Conservation (phyloP, 106 monocot genomes). For the Gastrodia elata region DNA sequence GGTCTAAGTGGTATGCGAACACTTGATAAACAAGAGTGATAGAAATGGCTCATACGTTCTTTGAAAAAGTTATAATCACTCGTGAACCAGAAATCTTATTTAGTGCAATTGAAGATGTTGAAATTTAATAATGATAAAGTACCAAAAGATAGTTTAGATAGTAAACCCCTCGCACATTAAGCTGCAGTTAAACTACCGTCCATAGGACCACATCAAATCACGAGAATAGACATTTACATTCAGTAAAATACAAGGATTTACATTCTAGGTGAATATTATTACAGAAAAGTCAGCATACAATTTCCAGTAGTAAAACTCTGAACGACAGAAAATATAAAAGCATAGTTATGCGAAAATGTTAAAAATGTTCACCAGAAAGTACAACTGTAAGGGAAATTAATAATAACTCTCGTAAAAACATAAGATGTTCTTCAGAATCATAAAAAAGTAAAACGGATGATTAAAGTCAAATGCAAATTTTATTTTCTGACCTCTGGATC, state of each 20-base stretch:
- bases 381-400: not conserved
- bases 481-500: constrained; percentile 56
- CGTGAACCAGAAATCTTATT: not conserved
- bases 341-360: not conserved
- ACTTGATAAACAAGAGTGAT: not conserved
- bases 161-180: not conserved
- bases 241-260: not conserved
- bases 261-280: not conserved
- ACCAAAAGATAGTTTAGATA: not conserved
- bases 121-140: not conserved
- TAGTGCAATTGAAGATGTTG: not conserved
- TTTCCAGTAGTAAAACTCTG: not conserved
- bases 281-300: not conserved
- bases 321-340: not conserved
- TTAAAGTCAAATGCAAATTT: not conserved
- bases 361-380: not conserved
- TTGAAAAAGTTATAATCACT: not conserved
- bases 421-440: not conserved
- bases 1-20: not conserved
- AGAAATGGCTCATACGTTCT: not conserved
- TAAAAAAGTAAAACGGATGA: not conserved
- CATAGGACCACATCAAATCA: not conserved
- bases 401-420: not conserved
- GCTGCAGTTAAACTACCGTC: not conserved
- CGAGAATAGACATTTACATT: not conserved